Base-by-base conservation (phyloP, 192 early-diverging fungal genomes). In the Entrophospora sp. region DNA sequence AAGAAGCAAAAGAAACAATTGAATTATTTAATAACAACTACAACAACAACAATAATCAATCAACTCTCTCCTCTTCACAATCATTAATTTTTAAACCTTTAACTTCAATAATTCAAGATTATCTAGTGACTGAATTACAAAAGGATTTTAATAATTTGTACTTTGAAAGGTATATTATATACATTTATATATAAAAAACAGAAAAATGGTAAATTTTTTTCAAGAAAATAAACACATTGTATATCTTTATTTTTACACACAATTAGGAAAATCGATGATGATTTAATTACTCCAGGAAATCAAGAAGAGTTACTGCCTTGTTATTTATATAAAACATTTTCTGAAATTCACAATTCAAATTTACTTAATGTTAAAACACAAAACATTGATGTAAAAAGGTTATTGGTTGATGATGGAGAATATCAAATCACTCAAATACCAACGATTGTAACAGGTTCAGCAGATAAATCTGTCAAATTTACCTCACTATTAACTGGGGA, bases 401-500 rank as follows among this genome's bases (percentile, higher is more conserved):
- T n/a, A n/a, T n/a, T n/a, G n/a, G n/a, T 70, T 57, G 48, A 20
- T 66, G 53, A 70, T 64, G 32, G 51, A 64, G 28, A 72, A 64
- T 35, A 31, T 5, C 2, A 37, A 73, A 24, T 65, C 66, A 30
- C 46, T 52, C 18, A 59, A 0, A 71, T 79, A 0, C 67, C 66
- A 1, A 69, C 75, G 14, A 28, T 87, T 24, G 68, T 76, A 7
- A 81, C 85, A 6, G 75, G 75, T 14, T 78, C 85, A 31, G 79
- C 80, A 20, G 84, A 89, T 72, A 83, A 86, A 65, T 79, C 81
- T 13, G 75, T 88, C 13, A 76, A 78, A 22, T 62, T 88, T 18
- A 73, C 81, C 1, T 66, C 79, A 36, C 58, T 77, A 22, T 60
- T 75, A 27, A 74, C 68, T 0, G 71, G 72, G 25, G 37, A 67